phyloP scores from a whole-genome alignment of 1,139 yeast species.

The Zygotorulaspora mrakii region DNA sequence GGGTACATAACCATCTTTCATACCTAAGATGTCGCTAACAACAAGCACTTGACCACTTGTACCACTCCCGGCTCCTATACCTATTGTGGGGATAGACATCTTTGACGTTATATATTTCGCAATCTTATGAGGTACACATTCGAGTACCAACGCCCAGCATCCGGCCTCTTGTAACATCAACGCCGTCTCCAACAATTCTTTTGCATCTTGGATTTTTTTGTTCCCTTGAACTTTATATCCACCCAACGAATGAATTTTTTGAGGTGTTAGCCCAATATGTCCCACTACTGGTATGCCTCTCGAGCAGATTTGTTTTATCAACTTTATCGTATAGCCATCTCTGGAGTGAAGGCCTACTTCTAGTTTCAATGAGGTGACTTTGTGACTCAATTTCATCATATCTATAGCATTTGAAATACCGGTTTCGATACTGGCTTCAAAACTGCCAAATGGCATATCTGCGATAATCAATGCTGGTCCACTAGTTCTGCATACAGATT shows the following conservation, averaged over 20 bases:
- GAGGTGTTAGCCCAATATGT: conserved; percentile 92
- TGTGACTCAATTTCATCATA: conserved; percentile 58
- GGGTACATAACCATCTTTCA: conserved; percentile 58
- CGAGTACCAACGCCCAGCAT: conserved; percentile 69
- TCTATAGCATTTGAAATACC: conserved; percentile 64
- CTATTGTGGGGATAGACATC: conserved; percentile 75
- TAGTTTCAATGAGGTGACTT: conserved; percentile 75
- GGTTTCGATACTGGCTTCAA: conserved; percentile 59
- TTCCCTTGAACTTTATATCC: conserved; percentile 88
- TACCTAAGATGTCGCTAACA: conserved; percentile 77
- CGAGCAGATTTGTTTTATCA: conserved; percentile 27
- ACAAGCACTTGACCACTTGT: conserved; percentile 92
- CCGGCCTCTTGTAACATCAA: conserved; percentile 70
- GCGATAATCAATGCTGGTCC: conserved; percentile 66
- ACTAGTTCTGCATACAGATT: conserved; percentile 73
- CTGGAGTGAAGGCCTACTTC: conserved; percentile 75
- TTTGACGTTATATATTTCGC: conserved; percentile 60
- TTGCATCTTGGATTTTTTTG: conserved; percentile 51
- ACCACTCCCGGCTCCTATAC: conserved; percentile 88
- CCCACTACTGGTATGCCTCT: conserved; percentile 90
- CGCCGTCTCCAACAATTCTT: conserved; percentile 64
- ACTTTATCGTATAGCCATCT: conserved; percentile 27
- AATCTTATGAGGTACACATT: conserved; percentile 80
- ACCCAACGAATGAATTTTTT: conserved; percentile 70
- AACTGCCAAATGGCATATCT: conserved; percentile 86